Evolutionary conservation across 2,329 filamentous ascomycete genomes (phyloP).

Genomic region (Cladorrhinum sp.): DNA sequence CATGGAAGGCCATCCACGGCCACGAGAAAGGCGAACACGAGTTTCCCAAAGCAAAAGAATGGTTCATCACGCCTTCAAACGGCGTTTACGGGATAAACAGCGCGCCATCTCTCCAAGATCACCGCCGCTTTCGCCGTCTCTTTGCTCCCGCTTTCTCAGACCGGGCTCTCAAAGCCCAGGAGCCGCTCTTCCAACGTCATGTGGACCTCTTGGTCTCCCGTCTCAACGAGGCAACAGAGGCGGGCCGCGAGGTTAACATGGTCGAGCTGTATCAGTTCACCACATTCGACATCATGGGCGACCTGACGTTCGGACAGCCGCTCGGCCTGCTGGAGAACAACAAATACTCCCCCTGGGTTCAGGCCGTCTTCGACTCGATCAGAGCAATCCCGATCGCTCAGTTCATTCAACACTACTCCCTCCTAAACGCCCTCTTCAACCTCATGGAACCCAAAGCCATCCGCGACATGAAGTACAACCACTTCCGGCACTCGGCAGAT

Average conservation of each 20-base stretch:
- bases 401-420: conserved; percentile 7
- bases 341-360: conserved; percentile 27
- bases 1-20: conserved; percentile 36
- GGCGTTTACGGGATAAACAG: conserved; percentile 10
- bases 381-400: conserved; percentile 4
- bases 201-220: conserved; percentile 23
- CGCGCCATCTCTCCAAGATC: conserved; percentile 12
- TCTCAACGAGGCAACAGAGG: conserved; percentile 18
- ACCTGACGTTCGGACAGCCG: conserved; percentile 28
- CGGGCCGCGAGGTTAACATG: conserved; percentile 20
- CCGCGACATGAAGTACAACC: background rate
- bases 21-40: conserved; percentile 22
- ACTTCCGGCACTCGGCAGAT: background rate
- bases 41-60: conserved; percentile 8
- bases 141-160: conserved; percentile 30
- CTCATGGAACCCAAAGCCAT: background rate
- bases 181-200: conserved; percentile 24
- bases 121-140: conserved; percentile 28
- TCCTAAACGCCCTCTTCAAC: conserved; percentile 2
- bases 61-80: background rate
- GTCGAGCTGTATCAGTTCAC: conserved; percentile 28
- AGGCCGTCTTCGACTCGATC: conserved; percentile 25
- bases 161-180: conserved; percentile 26
- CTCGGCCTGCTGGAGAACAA: conserved; percentile 25
- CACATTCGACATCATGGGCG: conserved; percentile 29